These are phyloP conservation scores for Vanderwaltozyma polyspora DNA, from an alignment of 805 yeast genomes.

Conservation along the genomic window DNA sequence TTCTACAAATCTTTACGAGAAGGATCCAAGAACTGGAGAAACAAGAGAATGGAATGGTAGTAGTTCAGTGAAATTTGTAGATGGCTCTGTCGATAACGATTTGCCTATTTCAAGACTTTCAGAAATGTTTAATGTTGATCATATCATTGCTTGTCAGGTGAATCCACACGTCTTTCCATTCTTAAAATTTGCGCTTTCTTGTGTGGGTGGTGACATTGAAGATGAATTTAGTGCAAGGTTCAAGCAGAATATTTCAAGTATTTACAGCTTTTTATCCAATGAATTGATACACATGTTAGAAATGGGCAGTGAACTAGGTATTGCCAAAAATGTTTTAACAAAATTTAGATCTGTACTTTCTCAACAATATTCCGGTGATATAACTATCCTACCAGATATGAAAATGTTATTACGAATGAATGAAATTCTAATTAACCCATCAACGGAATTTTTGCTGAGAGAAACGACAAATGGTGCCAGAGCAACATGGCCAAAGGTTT, in stretches of 20 bases:
- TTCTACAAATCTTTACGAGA: slow-evolving; percentile 71
- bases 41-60: slow-evolving; percentile 67
- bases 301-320: slow-evolving; percentile 63
- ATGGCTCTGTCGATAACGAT: slow-evolving; percentile 91
- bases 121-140: slow-evolving; percentile 94
- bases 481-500: slow-evolving; percentile 86
- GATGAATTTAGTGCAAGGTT: slow-evolving; percentile 45
- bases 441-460: slow-evolving; percentile 58
- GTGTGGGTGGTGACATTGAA: slow-evolving; percentile 60
- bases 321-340: slow-evolving; percentile 61
- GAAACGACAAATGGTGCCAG: slow-evolving; percentile 65
- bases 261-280: slow-evolving; percentile 47
- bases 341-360: slow-evolving; percentile 64
- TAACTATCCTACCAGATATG: slow-evolving; percentile 77
- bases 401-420: slow-evolving; percentile 42
- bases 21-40: slow-evolving; percentile 59
- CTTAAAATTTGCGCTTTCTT: slow-evolving; percentile 51
- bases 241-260: slow-evolving; percentile 38
- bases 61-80: slow-evolving; percentile 68
- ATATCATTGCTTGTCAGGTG: slow-evolving; percentile 92
- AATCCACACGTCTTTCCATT: slow-evolving; percentile 92
- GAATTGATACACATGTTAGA: slow-evolving; percentile 73
- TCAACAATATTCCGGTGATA: slow-evolving; percentile 85
- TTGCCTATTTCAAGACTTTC: slow-evolving; percentile 78
- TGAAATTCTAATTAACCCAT: slow-evolving; percentile 66